phyloP scores from a whole-genome alignment of 2,329 filamentous ascomycete species.

The Huntiella omanensis region DNA sequence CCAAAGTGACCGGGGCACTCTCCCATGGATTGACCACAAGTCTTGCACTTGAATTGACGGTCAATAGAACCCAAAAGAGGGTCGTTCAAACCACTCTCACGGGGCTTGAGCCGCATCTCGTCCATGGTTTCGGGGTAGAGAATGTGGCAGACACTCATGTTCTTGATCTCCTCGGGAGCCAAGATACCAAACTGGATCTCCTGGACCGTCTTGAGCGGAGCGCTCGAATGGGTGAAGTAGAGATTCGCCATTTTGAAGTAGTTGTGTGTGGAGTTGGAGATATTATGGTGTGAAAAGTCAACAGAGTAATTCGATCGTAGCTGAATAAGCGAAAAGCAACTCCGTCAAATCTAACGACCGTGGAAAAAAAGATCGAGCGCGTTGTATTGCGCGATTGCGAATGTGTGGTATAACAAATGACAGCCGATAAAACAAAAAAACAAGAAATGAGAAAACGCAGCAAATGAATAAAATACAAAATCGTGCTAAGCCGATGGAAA shows the following conservation, averaged over 20 bases:
- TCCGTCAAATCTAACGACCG: background rate
- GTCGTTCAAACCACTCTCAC: constrained; percentile 84
- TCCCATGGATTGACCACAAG: constrained; percentile 86
- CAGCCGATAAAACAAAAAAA: background rate
- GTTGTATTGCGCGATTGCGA: background rate
- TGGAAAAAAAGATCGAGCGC: background rate
- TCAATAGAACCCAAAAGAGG: constrained; percentile 93
- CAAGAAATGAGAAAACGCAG: background rate
- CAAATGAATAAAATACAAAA: constrained; percentile 4
- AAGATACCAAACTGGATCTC: constrained; percentile 98
- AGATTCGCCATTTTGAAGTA: constrained; percentile 68
- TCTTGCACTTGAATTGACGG: constrained; percentile 85
- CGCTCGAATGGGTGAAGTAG: constrained; percentile 77
- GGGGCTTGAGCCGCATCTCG: constrained; percentile 76
- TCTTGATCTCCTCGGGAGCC: constrained; percentile 97
- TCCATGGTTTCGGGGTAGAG: constrained; percentile 99
- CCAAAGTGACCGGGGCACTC: constrained; percentile 97
- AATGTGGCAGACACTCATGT: constrained; percentile 91
- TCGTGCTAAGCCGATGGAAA: background rate
- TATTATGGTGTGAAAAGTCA: no score
- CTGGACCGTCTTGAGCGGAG: constrained; percentile 90
- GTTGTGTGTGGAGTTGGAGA: constrained; percentile 13
- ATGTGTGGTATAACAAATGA: constrained; percentile 1
- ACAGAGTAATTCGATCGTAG: no score
- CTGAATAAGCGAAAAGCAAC: no score